A percentile compares a stretch with the other conserved stretches of the same genome.
phyloP scores from a whole-genome alignment of 805 yeast species.

The Cyberlindnera euphorbiae region DNA sequence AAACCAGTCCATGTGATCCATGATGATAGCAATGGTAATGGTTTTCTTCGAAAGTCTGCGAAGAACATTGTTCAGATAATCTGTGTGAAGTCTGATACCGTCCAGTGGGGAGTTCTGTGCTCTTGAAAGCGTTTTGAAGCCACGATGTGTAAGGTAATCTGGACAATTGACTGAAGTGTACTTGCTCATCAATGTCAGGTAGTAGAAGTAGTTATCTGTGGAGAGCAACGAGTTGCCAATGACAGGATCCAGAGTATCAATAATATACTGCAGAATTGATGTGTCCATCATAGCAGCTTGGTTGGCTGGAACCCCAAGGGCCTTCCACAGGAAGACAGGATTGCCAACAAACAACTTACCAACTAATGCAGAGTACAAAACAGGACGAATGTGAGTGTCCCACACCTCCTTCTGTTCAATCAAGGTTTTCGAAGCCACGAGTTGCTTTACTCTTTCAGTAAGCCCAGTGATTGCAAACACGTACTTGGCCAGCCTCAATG shows the following conservation, averaged over 20 bases:
- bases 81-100: constrained; percentile 74
- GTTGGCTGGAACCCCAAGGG: constrained; percentile 83
- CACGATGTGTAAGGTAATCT: constrained; percentile 59
- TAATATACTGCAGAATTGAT: constrained; percentile 64
- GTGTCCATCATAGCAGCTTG: constrained; percentile 79
- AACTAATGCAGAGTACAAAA: constrained; percentile 64
- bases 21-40: constrained; percentile 71
- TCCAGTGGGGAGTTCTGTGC: constrained; percentile 48
- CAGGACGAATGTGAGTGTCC: constrained; percentile 59
- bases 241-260: constrained; percentile 76
- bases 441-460: constrained; percentile 42
- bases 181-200: constrained; percentile 57
- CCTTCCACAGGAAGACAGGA: constrained; percentile 84
- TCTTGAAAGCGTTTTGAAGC: constrained; percentile 46
- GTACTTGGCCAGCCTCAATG: constrained; percentile 60
- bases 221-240: constrained; percentile 59
- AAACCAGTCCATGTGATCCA: constrained; percentile 95
- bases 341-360: constrained; percentile 69
- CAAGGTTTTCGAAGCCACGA: constrained; percentile 54
- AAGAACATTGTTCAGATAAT: constrained; percentile 70
- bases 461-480: constrained; percentile 56
- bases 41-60: constrained; percentile 58
- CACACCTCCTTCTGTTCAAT: constrained; percentile 62
- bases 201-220: constrained; percentile 73
- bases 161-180: constrained; percentile 69